These are phyloP conservation scores for Anthostomella pinea DNA, from an alignment of 2,329 filamentous ascomycete genomes.

Conservation along the genomic window DNA sequence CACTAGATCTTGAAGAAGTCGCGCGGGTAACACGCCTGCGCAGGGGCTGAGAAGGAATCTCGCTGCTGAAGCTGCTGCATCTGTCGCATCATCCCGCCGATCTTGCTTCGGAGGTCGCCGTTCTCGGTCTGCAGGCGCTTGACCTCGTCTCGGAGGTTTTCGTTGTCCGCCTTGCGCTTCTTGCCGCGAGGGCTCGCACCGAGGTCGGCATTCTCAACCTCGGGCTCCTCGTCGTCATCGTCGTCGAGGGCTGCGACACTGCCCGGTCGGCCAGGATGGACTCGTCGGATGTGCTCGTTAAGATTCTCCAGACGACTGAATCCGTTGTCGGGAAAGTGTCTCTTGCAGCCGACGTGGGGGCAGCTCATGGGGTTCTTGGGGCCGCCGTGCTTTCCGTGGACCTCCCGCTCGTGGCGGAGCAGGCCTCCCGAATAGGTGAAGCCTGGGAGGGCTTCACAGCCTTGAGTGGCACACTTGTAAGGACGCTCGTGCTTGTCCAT, in stretches of 20 bases:
- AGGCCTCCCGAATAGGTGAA: constrained; percentile 95
- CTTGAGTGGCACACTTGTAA: constrained; percentile 78
- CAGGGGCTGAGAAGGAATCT: no score
- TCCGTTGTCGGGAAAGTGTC: constrained; percentile 77
- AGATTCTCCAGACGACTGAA: constrained; percentile 94
- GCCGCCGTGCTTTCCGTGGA: constrained; percentile 85
- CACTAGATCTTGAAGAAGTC: no score
- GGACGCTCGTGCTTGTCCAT: constrained; percentile 98
- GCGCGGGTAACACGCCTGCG: no score
- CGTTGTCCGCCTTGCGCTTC: constrained; percentile 44
- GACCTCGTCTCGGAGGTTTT: constrained; percentile 61
- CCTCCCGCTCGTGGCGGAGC: constrained; percentile 85
- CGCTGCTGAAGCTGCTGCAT: constrained; percentile 3
- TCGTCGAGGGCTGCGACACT: constrained; percentile 29
- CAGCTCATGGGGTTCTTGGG: constrained; percentile 86
- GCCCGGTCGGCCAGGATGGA: constrained; percentile 58
- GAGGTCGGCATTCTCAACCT: background rate
- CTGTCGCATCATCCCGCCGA: constrained; percentile 36
- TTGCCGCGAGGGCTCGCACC: constrained; percentile 28
- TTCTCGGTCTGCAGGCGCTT: constrained; percentile 67
- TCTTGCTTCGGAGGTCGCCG: constrained; percentile 51
- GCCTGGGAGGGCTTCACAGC: constrained; percentile 86
- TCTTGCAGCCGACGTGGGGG: constrained; percentile 82
- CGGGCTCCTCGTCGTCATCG: constrained; percentile 40
- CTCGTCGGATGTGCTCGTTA: constrained; percentile 85